Conservation (phyloP, 2,329 filamentous ascomycete genomes). For the Nothophaeocryptopus gaeumannii region DNA sequence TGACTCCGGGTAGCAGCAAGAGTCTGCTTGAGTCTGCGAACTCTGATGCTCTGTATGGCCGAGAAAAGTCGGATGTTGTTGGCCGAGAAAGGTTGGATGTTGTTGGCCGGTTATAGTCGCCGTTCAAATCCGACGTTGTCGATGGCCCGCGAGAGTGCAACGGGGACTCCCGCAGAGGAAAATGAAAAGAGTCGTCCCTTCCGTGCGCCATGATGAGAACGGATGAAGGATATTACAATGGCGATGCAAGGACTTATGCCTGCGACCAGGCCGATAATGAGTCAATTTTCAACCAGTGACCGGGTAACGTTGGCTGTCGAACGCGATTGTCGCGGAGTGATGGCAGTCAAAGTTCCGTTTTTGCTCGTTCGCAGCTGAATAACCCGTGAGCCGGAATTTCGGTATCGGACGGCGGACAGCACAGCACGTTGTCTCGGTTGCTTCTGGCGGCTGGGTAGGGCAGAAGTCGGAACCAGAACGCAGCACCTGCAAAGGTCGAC, state of each 20-base stretch:
- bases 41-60: slow-evolving; percentile 17
- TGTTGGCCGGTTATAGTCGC: slow-evolving; percentile 16
- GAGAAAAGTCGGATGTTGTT: slow-evolving; percentile 12
- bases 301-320: background rate
- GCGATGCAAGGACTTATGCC: slow-evolving; percentile 4
- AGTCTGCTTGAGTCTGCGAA: slow-evolving; percentile 21
- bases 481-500: background rate
- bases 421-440: slow-evolving; percentile 6
- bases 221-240: background rate
- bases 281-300: slow-evolving; percentile 2
- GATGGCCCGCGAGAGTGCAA: slow-evolving; percentile 22
- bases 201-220: slow-evolving; percentile 17
- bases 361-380: slow-evolving; percentile 10
- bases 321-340: background rate
- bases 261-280: background rate
- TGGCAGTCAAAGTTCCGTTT: background rate
- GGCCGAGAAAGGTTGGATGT: slow-evolving; percentile 15
- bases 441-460: background rate
- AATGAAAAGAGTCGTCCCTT: slow-evolving; percentile 20
- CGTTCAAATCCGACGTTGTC: slow-evolving; percentile 20
- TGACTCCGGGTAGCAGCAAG: slow-evolving; percentile 14
- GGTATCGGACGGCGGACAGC: background rate
- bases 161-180: slow-evolving; percentile 18
- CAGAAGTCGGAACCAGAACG: background rate
- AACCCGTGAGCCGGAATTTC: background rate